These are phyloP conservation scores for Parasitella parasitica DNA, from an alignment of 371 early-diverging fungal species.

Conservation along the genomic window DNA sequence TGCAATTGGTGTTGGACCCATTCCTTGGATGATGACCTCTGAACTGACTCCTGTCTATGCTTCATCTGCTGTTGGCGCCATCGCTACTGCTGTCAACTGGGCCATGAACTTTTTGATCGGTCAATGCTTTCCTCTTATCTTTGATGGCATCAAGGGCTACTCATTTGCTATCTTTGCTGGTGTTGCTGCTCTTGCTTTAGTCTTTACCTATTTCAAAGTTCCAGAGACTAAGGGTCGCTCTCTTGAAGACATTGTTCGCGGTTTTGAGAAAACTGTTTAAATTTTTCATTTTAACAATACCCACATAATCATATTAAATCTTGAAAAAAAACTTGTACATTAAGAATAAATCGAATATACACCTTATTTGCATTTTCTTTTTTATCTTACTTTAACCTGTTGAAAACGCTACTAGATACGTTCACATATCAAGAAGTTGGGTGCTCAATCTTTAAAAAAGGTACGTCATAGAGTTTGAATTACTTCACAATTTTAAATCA, in stretches of 20 bases:
- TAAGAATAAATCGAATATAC: too few species aligned
- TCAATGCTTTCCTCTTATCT: constrained; percentile 58
- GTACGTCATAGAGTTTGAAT: too few species aligned
- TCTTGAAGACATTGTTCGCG: constrained; percentile 53
- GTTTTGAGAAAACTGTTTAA: not conserved
- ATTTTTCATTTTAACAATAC: too few species aligned
- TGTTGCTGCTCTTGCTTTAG: constrained; percentile 11
- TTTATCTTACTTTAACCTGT: too few species aligned
- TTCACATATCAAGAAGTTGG: too few species aligned
- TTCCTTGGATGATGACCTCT: constrained; percentile 75
- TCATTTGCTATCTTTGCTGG: constrained; percentile 65
- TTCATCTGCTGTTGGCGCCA: constrained; percentile 47
- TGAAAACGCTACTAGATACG: too few species aligned
- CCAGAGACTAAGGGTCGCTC: constrained; percentile 78
- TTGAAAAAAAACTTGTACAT: too few species aligned
- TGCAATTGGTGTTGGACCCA: constrained; percentile 80
- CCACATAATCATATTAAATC: not conserved
- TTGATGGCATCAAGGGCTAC: constrained; percentile 54
- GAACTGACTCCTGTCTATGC: constrained; percentile 68
- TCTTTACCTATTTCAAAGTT: constrained; percentile 45
- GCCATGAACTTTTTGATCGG: constrained; percentile 49
- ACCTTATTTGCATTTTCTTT: too few species aligned
- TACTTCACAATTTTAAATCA: too few species aligned
- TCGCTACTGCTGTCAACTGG: constrained; percentile 67
- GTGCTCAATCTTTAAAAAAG: too few species aligned